A percentile compares a stretch with the other conserved stretches of the same genome.
Evolutionary conservation across 179 eudicot species (phyloP).

Genomic region (Amaranthus tricolor): DNA sequence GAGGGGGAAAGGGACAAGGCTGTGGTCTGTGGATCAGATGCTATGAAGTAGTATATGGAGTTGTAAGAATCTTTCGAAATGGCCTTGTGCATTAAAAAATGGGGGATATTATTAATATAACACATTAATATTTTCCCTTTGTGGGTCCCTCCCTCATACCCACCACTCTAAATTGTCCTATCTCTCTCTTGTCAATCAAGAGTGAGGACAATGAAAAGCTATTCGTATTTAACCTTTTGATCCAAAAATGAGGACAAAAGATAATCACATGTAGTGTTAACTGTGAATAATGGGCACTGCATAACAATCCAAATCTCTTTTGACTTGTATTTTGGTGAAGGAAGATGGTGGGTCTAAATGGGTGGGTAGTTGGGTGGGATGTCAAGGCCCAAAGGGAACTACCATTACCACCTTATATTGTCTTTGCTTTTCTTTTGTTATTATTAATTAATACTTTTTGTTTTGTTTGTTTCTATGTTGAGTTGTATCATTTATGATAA

Average conservation of each 20-base stretch:
- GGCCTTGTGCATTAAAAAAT: neutral
- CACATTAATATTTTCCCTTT: no score
- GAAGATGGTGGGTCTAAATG: constrained; percentile 31
- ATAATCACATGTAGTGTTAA: constrained; percentile 38
- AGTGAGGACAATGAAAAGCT: constrained; percentile 29
- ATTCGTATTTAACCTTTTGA: constrained; percentile 29
- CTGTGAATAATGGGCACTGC: constrained; percentile 17
- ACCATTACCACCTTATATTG: constrained; percentile 16
- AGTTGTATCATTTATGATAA: neutral
- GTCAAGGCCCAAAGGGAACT: constrained; percentile 13
- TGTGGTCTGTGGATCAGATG: constrained; percentile 18
- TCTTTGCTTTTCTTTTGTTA: constrained; percentile 14
- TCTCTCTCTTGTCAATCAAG: constrained; percentile 20
- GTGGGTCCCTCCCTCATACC: constrained; percentile 6
- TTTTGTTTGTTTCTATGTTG: neutral
- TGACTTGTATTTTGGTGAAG: constrained; percentile 26
- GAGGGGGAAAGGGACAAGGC: constrained; percentile 11
- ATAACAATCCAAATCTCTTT: constrained; percentile 36
- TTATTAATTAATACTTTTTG: neutral
- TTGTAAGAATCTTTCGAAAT: constrained; percentile 18
- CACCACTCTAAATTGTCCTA: constrained; percentile 14
- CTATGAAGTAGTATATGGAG: neutral
- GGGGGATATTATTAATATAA: constrained; percentile 6
- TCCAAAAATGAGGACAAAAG: constrained; percentile 40
- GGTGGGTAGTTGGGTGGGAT: constrained; percentile 17